Base-by-base conservation (phyloP, 2,329 filamentous ascomycete species). In the Biscogniauxia marginata region DNA sequence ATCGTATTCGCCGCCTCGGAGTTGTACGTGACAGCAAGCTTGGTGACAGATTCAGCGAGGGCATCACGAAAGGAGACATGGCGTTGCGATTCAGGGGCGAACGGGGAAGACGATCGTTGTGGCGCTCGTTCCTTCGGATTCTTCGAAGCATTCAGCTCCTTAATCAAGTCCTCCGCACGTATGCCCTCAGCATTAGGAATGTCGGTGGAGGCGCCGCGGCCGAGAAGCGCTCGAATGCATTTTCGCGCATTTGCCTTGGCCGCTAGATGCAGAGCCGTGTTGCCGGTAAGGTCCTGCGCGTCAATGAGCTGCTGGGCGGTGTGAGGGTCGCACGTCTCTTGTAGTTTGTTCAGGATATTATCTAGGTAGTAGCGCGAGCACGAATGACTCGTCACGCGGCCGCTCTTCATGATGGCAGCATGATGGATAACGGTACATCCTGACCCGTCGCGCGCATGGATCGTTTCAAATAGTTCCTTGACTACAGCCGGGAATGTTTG, bases 351-450 rank as follows among this genome's bases (percentile, higher is more conserved):
- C 54, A 98, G 80, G 59, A 98, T 87, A 62, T 89, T 89, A 72
- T 98, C 93, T 25, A 96, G 84, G 73, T 99, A 99, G 72, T 98
- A 98, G 30, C 91, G 84, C 25, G 93, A 92, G 67, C 90, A 96
- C 20, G 90, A 88, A 70, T 93, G 92, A 73, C 93, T 96, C 59
- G 89, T 90, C 4, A 83, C 77, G 50, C 91, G 88, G 52, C 89
- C 90, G 65, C 87, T 87, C 55, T 93, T 96, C 66, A 93, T 93
- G 52, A 90, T 88, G 18, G 93, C 91, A 46, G 96, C 93, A 71
- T 98, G 93, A 69, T 98, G 95, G 67, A 99, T 93, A 51, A 96
- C 90, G 0, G 92, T 97, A 58, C 88, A 89, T 11, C 91, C 89
- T 50, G 87, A 87, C 72, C 85, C 86, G 70, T 99, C 95, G 20